Percentiles rank a stretch among this genome's conserved stretches.
These are phyloP conservation scores for Rhododendron vialii DNA, from an alignment of 148 eudicot genomes.

Conservation along the genomic window DNA sequence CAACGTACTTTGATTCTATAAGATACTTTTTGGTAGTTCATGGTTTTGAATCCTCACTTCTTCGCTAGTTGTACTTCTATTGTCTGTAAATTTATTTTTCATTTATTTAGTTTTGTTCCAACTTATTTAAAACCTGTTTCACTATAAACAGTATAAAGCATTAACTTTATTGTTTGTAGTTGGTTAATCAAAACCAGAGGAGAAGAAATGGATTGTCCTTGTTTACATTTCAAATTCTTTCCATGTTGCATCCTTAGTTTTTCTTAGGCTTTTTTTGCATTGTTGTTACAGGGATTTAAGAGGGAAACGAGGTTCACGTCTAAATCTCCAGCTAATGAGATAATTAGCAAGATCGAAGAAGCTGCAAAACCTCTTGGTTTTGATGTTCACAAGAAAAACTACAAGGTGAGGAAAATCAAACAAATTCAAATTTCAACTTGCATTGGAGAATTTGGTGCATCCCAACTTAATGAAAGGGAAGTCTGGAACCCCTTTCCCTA, in stretches of 20 bases:
- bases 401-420: slow-evolving; percentile 51
- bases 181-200: background rate
- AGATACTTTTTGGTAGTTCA: background rate
- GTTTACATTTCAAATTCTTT: background rate
- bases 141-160: background rate
- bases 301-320: slow-evolving; percentile 96
- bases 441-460: background rate
- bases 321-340: slow-evolving; percentile 73
- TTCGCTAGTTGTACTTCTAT: background rate
- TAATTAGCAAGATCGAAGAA: slow-evolving; percentile 83
- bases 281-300: slow-evolving; percentile 61
- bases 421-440: background rate
- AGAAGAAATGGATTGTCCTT: background rate
- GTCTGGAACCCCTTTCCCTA: background rate
- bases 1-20: background rate
- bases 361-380: slow-evolving; percentile 97
- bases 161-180: background rate
- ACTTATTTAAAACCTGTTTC: background rate
- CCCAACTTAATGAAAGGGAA: background rate
- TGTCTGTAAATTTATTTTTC: background rate
- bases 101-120: background rate
- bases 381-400: slow-evolving; percentile 86
- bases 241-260: background rate
- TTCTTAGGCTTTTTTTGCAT: background rate
- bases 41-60: background rate